phyloP scores from a whole-genome alignment of 2,329 filamentous ascomycete genomes.

The Exophiala aquamarina region DNA sequence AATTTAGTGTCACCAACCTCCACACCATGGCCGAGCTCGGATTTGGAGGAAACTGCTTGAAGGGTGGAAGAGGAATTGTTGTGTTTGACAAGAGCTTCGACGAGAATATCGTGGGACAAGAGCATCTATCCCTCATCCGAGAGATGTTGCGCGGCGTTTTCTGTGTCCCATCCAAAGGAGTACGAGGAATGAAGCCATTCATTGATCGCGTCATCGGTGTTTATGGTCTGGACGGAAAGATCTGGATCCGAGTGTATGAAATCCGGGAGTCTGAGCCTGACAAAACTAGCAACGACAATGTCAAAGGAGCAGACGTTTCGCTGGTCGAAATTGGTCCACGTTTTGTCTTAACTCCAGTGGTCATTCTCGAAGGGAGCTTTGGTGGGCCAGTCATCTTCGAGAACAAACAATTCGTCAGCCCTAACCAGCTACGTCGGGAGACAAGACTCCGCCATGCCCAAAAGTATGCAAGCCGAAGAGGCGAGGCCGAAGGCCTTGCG shows the following conservation, averaged over 20 bases:
- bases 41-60: slow-evolving; percentile 95
- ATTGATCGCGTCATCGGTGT: slow-evolving; percentile 94
- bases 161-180: slow-evolving; percentile 78
- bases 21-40: slow-evolving; percentile 97
- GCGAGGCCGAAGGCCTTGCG: slow-evolving; percentile 69
- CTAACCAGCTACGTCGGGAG: slow-evolving; percentile 89
- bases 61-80: slow-evolving; percentile 85
- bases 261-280: slow-evolving; percentile 66
- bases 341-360: slow-evolving; percentile 89
- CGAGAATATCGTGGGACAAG: slow-evolving; percentile 59
- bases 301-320: slow-evolving; percentile 59
- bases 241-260: slow-evolving; percentile 96
- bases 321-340: slow-evolving; percentile 92
- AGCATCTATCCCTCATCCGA: slow-evolving; percentile 60
- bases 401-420: slow-evolving; percentile 95
- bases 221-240: slow-evolving; percentile 85
- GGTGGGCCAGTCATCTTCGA: slow-evolving; percentile 96
- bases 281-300: slow-evolving; percentile 31
- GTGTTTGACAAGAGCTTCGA: slow-evolving; percentile 91
- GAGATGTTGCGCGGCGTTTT: slow-evolving; percentile 89
- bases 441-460: slow-evolving; percentile 73
- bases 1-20: slow-evolving; percentile 58
- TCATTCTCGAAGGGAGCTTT: slow-evolving; percentile 93
- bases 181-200: slow-evolving; percentile 91
- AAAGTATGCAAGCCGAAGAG: slow-evolving; percentile 73